phyloP scores from a whole-genome alignment of 345 rosid genomes.

The Eucalyptus pauciflora region DNA sequence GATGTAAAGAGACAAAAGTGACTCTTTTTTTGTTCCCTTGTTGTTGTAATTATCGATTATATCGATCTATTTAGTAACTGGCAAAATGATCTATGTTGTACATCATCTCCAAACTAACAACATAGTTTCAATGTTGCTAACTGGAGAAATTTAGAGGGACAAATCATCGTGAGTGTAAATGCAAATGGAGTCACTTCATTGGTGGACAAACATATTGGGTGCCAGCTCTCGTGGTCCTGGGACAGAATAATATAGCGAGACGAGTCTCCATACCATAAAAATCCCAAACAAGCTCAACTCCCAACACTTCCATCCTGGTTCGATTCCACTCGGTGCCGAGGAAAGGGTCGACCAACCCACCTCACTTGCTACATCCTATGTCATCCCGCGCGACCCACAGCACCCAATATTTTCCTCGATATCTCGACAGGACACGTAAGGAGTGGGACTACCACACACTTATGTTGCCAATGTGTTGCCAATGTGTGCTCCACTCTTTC shows the following conservation, averaged over 20 bases:
- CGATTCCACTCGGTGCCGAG: neutral
- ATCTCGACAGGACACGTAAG: neutral
- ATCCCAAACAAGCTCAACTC: neutral
- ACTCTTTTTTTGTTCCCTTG: neutral
- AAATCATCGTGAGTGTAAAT: neutral
- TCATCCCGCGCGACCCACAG: neutral
- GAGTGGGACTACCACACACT: neutral
- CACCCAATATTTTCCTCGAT: neutral
- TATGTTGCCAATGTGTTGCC: neutral
- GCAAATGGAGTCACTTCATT: neutral
- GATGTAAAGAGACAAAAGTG: neutral
- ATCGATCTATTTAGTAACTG: rapidly evolving
- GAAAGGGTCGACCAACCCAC: neutral
- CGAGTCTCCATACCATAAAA: neutral
- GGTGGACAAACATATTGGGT: neutral
- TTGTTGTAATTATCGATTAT: neutral
- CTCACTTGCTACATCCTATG: neutral
- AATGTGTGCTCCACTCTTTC: neutral
- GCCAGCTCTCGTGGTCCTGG: neutral
- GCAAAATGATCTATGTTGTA: neutral
- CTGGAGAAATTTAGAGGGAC: neutral
- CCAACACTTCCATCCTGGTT: neutral
- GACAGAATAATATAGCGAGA: neutral
- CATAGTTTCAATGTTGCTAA: neutral
- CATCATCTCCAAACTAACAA: neutral